Evolutionary conservation across 1,284 basidiomycete species (phyloP).

Genomic region (Ustilago curta): DNA sequence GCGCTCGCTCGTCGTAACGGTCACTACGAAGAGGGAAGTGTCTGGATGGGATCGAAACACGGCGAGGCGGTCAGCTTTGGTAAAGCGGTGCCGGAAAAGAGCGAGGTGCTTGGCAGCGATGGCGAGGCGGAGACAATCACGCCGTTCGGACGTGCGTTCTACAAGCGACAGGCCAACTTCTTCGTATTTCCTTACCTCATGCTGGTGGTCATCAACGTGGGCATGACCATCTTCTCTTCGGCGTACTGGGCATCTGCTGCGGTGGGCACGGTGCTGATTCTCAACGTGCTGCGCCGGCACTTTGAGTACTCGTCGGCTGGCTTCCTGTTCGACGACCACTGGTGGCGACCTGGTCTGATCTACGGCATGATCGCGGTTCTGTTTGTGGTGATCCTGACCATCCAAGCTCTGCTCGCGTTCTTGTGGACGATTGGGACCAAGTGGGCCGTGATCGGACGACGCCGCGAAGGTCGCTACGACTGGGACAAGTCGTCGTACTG

Average conservation of each 20-base stretch:
- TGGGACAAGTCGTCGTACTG: slow-evolving; percentile 70
- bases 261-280: slow-evolving; percentile 64
- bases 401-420: slow-evolving; percentile 63
- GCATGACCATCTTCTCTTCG: slow-evolving; percentile 64
- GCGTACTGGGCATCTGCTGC: slow-evolving; percentile 67
- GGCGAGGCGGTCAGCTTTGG: slow-evolving; percentile 69
- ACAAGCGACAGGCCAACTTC: slow-evolving; percentile 68
- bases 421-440: slow-evolving; percentile 66
- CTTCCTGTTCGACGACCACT: slow-evolving; percentile 65
- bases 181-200: slow-evolving; percentile 69
- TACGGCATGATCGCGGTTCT: slow-evolving; percentile 63
- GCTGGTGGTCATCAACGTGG: slow-evolving; percentile 66
- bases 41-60: slow-evolving; percentile 69
- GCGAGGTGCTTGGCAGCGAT: slow-evolving; percentile 37
- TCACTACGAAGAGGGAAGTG: slow-evolving; percentile 67
- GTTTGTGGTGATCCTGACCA: slow-evolving; percentile 63
- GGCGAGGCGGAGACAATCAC: slow-evolving; percentile 66
- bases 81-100: slow-evolving; percentile 57
- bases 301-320: slow-evolving; percentile 48
- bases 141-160: slow-evolving; percentile 68
- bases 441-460: slow-evolving; percentile 67
- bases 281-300: slow-evolving; percentile 59
- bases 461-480: slow-evolving; percentile 68
- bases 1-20: slow-evolving; percentile 67
- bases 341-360: slow-evolving; percentile 67